Percentiles rank a stretch among this genome's conserved stretches.
Evolutionary conservation across 352 stramenopile species (phyloP).

Genomic region (Pythium sp.): DNA sequence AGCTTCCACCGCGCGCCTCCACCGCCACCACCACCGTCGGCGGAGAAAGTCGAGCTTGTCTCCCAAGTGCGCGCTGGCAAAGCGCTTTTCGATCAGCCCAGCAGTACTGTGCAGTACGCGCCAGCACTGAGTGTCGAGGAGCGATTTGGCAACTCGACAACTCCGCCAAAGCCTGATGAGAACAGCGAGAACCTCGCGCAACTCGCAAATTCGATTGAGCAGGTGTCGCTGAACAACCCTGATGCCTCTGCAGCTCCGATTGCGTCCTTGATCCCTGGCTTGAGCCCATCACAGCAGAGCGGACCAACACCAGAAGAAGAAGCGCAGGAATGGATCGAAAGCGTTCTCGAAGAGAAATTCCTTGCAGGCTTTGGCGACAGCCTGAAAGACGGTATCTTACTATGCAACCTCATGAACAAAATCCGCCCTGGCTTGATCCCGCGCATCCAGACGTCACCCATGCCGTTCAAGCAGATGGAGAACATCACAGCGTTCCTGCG

Average conservation of each 20-base stretch:
- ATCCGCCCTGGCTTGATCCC: constrained; percentile 58
- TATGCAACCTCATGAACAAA: constrained; percentile 77
- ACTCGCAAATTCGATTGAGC: constrained; percentile 41
- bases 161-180: constrained; percentile 23
- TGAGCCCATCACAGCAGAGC: constrained; percentile 29
- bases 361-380: constrained; percentile 64
- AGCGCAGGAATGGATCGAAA: constrained; percentile 78
- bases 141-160: constrained; percentile 11
- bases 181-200: constrained; percentile 44
- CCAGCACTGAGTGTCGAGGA: constrained; percentile 11
- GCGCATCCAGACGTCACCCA: constrained; percentile 61
- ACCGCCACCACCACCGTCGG: constrained; percentile 65
- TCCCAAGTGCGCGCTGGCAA: constrained; percentile 50
- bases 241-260: constrained; percentile 7
- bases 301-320: constrained; percentile 54
- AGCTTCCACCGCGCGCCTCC: constrained; percentile 55
- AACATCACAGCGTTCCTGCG: constrained; percentile 86
- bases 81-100: constrained; percentile 22
- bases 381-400: constrained; percentile 75
- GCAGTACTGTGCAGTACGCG: constrained; percentile 24
- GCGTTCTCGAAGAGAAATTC: constrained; percentile 67
- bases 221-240: constrained; percentile 24
- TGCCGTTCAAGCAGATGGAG: constrained; percentile 91
- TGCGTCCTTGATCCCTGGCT: constrained; percentile 32
- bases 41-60: constrained; percentile 68